Percentiles rank a stretch among this genome's conserved stretches.
Evolutionary conservation across 257 asterid genomes (phyloP).

Genomic region (Scutellaria minor): DNA sequence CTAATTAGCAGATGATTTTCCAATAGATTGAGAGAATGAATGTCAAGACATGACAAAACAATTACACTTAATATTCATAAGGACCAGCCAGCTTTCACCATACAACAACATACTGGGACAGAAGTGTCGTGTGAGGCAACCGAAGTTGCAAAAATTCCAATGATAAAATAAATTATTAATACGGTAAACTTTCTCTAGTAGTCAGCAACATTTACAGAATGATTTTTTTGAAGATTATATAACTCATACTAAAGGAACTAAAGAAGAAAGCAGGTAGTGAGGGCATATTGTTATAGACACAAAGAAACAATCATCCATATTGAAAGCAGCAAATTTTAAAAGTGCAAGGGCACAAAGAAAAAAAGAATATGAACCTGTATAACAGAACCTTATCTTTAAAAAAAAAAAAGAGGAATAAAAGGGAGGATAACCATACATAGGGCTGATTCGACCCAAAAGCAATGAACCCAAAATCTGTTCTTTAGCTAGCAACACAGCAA

Average conservation of each 20-base stretch:
- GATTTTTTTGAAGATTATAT: neutral
- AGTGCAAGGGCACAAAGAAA: neutral
- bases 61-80: neutral
- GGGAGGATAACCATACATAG: slow-evolving; percentile 70
- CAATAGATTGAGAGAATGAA: neutral
- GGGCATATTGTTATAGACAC: neutral
- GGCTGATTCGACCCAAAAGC: slow-evolving; percentile 89
- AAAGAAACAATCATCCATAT: slow-evolving; percentile 7
- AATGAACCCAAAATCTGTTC: slow-evolving; percentile 80
- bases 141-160: neutral
- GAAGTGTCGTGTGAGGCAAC: slow-evolving; percentile 1
- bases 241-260: neutral
- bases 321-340: neutral
- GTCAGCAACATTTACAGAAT: slow-evolving; percentile 5
- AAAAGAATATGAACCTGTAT: neutral
- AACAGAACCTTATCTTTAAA: slow-evolving; percentile 15
- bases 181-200: neutral
- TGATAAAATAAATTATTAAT: neutral
- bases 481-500: slow-evolving; percentile 84
- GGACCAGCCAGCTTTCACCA: neutral
- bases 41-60: neutral
- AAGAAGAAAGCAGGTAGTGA: neutral
- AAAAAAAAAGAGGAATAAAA: neutral
- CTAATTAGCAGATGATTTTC: slow-evolving; percentile 28
- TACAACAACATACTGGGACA: neutral